Percentiles rank a stretch among this genome's conserved stretches.
phyloP scores from a whole-genome alignment of 2,329 filamentous ascomycete species.

The Endothia cerciana region DNA sequence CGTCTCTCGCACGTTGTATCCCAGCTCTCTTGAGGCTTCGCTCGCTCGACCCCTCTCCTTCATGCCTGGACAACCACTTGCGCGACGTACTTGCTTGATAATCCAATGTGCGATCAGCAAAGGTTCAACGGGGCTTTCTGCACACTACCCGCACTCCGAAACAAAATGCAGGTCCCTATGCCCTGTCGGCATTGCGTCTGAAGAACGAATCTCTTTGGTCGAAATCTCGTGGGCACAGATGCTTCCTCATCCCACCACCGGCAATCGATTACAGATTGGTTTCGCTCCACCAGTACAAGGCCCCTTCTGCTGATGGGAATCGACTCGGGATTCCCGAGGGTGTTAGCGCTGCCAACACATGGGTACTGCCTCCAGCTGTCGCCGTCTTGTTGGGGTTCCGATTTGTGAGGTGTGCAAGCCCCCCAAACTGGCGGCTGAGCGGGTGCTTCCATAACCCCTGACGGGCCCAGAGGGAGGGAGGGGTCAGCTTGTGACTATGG shows the following conservation, averaged over 20 bases:
- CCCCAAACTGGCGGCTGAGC: not conserved
- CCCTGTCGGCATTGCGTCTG: not conserved
- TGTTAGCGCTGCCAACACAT: not conserved
- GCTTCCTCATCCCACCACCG: not conserved
- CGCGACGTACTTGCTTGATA: not conserved
- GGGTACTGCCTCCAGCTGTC: not conserved
- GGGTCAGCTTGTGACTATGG: not conserved
- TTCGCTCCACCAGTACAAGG: not conserved
- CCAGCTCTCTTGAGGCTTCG: not conserved
- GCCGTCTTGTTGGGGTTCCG: not conserved
- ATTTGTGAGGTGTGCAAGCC: not conserved
- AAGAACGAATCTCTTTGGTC: not conserved
- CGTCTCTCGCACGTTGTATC: slow-evolving; percentile 6
- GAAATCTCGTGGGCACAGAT: not conserved
- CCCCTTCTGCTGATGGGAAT: not conserved
- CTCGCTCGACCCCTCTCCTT: not conserved
- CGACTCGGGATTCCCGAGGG: not conserved
- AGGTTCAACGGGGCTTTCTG: not conserved
- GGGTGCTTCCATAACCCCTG: not conserved
- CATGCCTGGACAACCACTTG: not conserved
- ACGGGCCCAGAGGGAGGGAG: not conserved
- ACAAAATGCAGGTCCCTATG: not conserved
- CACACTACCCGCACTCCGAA: not conserved
- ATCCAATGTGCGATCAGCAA: not conserved
- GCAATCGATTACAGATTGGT: not conserved